These are phyloP conservation scores for Lophiostoma macrostomum DNA, from an alignment of 495 filamentous ascomycete species.

Conservation along the genomic window DNA sequence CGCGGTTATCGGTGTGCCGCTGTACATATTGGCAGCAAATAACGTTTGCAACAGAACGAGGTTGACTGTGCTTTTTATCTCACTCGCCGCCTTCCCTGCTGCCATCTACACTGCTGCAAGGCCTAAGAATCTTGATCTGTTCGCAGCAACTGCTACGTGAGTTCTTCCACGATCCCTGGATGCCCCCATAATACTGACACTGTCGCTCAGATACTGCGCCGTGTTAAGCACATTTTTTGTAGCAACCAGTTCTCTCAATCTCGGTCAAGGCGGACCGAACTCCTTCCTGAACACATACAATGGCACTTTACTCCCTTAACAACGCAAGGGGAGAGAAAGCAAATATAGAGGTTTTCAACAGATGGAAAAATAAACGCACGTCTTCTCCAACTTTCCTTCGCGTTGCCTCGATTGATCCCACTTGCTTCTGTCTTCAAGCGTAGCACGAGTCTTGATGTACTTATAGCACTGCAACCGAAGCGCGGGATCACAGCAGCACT, in stretches of 20 bases:
- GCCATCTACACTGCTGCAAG: background rate
- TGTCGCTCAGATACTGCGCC: background rate
- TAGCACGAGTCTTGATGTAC: too few relatives aligned
- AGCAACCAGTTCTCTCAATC: background rate
- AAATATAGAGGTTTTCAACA: too few relatives aligned
- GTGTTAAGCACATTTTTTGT: constrained; percentile 2
- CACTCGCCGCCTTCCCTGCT: background rate
- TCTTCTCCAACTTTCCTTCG: too few relatives aligned
- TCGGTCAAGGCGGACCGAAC: too few relatives aligned
- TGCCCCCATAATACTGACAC: background rate
- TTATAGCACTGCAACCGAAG: too few relatives aligned
- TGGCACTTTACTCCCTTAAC: too few relatives aligned
- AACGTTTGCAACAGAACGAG: background rate
- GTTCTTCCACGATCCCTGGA: background rate
- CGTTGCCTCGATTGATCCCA: too few relatives aligned
- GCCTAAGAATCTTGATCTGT: constrained; percentile 2
- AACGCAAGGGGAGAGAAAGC: too few relatives aligned
- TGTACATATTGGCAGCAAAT: background rate
- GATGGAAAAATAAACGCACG: too few relatives aligned
- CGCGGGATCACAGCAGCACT: too few relatives aligned
- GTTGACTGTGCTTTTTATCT: background rate
- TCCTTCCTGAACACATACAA: too few relatives aligned
- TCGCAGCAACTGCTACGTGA: background rate
- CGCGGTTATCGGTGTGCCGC: background rate
- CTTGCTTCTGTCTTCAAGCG: too few relatives aligned